Conservation (phyloP, 306 rosid genomes). For the Dryas octopetala region DNA sequence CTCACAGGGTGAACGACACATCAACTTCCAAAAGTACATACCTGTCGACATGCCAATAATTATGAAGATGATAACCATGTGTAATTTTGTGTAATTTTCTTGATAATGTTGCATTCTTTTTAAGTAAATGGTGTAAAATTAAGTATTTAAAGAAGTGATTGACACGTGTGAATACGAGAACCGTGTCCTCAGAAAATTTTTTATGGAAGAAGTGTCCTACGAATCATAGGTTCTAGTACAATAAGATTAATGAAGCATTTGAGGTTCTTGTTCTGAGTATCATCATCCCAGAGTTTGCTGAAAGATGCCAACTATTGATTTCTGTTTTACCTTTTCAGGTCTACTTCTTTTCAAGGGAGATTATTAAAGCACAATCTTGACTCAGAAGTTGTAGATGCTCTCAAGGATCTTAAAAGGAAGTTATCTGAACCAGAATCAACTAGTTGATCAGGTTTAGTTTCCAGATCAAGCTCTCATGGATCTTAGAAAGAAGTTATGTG, state of each 20-base stretch:
- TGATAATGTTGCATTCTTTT: background rate
- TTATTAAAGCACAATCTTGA: constrained; percentile 86
- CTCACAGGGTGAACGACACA: background rate
- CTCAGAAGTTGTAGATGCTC: constrained; percentile 82
- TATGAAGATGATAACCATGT: background rate
- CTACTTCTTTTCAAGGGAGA: constrained; percentile 76
- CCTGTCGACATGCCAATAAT: background rate
- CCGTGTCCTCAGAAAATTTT: background rate
- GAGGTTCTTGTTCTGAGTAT: constrained; percentile 1
- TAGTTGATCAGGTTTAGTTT: constrained; percentile 30
- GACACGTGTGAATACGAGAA: background rate
- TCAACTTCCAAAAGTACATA: background rate
- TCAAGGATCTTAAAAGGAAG: constrained; percentile 66
- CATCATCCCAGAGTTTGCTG: background rate
- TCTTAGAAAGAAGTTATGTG: background rate
- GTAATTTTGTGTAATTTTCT: background rate
- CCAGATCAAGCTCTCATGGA: background rate
- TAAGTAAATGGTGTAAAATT: background rate
- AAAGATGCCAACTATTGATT: background rate
- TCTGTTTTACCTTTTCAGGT: constrained; percentile 44
- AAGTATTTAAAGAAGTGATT: background rate
- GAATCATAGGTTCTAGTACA: too few species aligned
- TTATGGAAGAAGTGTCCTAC: background rate
- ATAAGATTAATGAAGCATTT: background rate
- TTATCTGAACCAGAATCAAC: constrained; percentile 55